Base-by-base conservation (phyloP, 768 basidiomycete species). In the Sporobolomyces phaffii region DNA sequence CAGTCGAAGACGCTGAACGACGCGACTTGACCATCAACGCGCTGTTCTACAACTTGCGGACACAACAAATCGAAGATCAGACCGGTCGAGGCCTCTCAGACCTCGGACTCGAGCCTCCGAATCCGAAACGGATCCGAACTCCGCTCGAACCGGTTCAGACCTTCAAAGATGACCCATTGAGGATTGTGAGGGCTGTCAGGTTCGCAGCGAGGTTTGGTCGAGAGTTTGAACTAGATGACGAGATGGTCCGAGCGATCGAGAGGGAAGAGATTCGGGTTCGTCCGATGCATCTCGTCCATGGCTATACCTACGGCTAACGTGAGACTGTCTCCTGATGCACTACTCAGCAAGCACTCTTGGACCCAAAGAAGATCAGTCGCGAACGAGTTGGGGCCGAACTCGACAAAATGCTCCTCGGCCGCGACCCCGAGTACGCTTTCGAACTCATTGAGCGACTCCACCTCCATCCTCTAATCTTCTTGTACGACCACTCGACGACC, bases 1-100 rank as follows among this genome's bases (percentile, higher is more conserved):
- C 94, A 0, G 75, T 88, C 18, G 83, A 98, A 79, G 96, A 99
- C 76, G 92, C 96, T 3, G 77, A 88, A 52, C 81, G 96, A 58
- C 82, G 96, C 73, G 96, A 99, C 77, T 84, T 88, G 33, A 98
- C 96, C 1, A 96, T 99, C 77, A 99, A 99, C 75, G 81, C 94
- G 0, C 80, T 99, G 10, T 98, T 98, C 79, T 98, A 93, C 80
- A 98, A 99, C 71, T 84, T 99, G 2, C 91, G 96, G 74, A 86
- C 87, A 1, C 83, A 85, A 18, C 72, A 79, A 5, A 87, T 99
- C 3, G 96, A 99, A 75, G 96, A 99, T 76, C 83, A 83, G 73
- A 94, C 91, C 1, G 83, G 81, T 31, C 48, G 91, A 86, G 96
- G 96, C 26, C 79, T 97, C 43, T 79, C 84, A n/a, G 96, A 99